A percentile compares a stretch with the other conserved stretches of the same genome.
These are phyloP conservation scores for Passalora sequoiae DNA, from an alignment of 2,329 filamentous ascomycete genomes.

Conservation along the genomic window DNA sequence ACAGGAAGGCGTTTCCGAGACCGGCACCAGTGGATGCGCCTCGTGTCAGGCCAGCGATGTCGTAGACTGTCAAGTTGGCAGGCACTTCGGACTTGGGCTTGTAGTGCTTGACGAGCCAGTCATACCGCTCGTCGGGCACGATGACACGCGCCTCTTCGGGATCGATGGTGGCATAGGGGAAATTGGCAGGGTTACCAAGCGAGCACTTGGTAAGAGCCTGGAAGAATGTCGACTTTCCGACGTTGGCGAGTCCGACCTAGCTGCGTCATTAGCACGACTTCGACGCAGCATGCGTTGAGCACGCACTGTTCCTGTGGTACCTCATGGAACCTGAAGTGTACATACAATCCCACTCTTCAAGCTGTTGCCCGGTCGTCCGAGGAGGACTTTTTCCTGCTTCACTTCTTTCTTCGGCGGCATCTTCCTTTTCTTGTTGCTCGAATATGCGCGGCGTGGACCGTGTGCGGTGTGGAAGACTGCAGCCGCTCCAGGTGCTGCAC, in stretches of 20 bases:
- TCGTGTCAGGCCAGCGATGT: constrained; percentile 93
- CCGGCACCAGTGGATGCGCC: constrained; percentile 96
- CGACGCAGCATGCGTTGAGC: constrained; percentile 28
- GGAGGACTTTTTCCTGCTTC: constrained; percentile 90
- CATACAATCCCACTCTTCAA: constrained; percentile 97
- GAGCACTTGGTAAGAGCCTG: constrained; percentile 98
- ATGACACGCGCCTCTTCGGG: constrained; percentile 97
- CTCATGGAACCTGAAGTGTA: too few relatives aligned
- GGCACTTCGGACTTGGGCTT: constrained; percentile 97
- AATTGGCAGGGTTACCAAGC: constrained; percentile 98
- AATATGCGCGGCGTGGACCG: constrained; percentile 45
- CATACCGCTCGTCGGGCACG: constrained; percentile 90
- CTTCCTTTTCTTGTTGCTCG: constrained; percentile 51
- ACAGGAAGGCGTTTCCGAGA: constrained; percentile 96
- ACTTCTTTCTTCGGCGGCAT: constrained; percentile 95
- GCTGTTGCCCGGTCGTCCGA: constrained; percentile 95
- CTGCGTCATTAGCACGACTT: constrained; percentile 40
- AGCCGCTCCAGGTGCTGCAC: constrained; percentile 12
- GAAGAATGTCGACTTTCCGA: constrained; percentile 98
- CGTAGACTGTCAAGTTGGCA: constrained; percentile 95
- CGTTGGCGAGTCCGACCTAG: constrained; percentile 96
- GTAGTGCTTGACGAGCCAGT: constrained; percentile 94
- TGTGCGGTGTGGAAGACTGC: constrained; percentile 8
- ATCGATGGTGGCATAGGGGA: constrained; percentile 98
- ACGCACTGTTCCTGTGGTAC: too few relatives aligned